Evolutionary conservation across 2,329 filamentous ascomycete species (phyloP), one percentile per base, ranked within the genome.

Genomic region (Trichoderma citrinoviride): DNA sequence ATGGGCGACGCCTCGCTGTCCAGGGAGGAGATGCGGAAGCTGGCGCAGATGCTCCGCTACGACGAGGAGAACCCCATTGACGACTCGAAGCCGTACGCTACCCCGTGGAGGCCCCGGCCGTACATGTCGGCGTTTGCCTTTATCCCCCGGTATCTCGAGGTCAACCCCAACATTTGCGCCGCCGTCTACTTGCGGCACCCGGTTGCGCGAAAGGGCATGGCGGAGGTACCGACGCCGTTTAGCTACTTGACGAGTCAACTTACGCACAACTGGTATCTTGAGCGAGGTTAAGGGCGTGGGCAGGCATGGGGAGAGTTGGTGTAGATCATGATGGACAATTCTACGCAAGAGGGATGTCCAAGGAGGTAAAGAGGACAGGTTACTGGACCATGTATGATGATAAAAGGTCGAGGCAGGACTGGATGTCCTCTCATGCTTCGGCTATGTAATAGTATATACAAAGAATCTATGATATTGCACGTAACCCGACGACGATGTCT

Each of bases 131-230:
- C 93, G 0, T 99, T 99, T 78, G 93, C 93, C 25, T 97, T 97
- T 78, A 93, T 99, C 70, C 95, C 95, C 12, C 83, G 91, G 61
- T 99, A 98, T 77, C 86, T 99, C 67, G 96, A 99, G 80, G 95
- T 99, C 71, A 97, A 98, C 82, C 95, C 96, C 77, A 96, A 93
- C 74, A 90, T 98, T 72, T 99, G 95, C 78, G 90, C 93, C 1
- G 95, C 95, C 12, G 93, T 99, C 46, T 99, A 99, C 77, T 80
- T 99, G 67, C 86, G 95, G 65, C 94, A 99, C 80, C 95, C 95
- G 0, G 94, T 98, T 49, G 95, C 92, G 27, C 85, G 93, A 67
- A 89, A 89, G 3, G 93, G 93, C 12, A 73, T 86, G 69, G 88
- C 90, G 4, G 95, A 94, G 77, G 90, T 94, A 67, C 94, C 94